Evolutionary conservation across 2,329 filamentous ascomycete species (phyloP), one percentile per base, ranked within the genome.

Genomic region (Fusarium piperis): DNA sequence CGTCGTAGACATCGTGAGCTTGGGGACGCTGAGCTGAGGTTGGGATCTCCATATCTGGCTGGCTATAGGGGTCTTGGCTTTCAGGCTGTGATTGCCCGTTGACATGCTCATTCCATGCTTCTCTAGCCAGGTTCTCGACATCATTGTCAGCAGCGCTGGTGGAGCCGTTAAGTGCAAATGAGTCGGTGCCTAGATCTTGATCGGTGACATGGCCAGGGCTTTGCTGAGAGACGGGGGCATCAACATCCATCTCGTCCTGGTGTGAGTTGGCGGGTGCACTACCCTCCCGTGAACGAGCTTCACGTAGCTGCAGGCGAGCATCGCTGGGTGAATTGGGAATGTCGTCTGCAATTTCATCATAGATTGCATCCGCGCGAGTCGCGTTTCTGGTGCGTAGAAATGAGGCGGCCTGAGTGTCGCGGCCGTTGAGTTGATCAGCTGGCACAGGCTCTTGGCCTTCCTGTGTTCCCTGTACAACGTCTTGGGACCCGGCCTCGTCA

Each of bases 41-140:
- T 20, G 69, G 71, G 12, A 74, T 56, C 3, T 68, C 67, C 32
- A 66, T 53, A 15, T 67, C 64, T 48, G 64, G 59, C 39, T 68
- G 23, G 28, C 52, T 58, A 18, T 70, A 64, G 8, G 62, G 41
- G 8, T 59, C 62, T 23, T 73, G 65, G 7, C 52, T 71, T 11
- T 62, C 67, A 13, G 62, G 58, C 6, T 76, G 78, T 6, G 59
- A 64, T 33, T 81, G 77, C 5, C 69, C 76, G 13, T 78, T 81
- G 55, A 78, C 66, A 44, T 81, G 77, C 53, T 81, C 79, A 33
- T 77, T 76, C 80, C 77, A 81, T 23, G 81, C 79, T 62, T 82
- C 77, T 46, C 78, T 74, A 4, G 81, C 79, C 32, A 82, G 63
- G 46, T 69, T 75, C 56, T 78, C 78, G 2, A 79, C 70, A 52